These are phyloP conservation scores for Arxiozyma slooffiae DNA, from an alignment of 1,139 yeast species.

Conservation along the genomic window DNA sequence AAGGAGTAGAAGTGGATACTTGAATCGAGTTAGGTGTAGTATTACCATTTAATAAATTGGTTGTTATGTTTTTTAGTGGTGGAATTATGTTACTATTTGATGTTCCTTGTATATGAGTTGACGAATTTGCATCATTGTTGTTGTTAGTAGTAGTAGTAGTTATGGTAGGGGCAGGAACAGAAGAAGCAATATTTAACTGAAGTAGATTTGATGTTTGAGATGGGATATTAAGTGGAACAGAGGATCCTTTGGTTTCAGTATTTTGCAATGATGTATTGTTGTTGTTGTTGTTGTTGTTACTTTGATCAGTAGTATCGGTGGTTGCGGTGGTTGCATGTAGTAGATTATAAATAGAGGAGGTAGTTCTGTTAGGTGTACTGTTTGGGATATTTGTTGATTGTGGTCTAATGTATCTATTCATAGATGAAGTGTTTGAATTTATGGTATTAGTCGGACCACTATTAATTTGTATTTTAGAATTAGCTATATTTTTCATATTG, in stretches of 20 bases:
- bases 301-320: no score
- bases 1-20: background rate
- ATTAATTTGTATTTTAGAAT: background rate
- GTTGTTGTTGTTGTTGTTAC: background rate
- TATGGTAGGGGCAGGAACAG: background rate
- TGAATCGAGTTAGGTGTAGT: background rate
- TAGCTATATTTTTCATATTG: background rate
- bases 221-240: background rate
- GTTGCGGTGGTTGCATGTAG: slow-evolving; percentile 5
- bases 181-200: background rate
- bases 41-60: background rate
- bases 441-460: background rate
- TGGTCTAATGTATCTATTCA: background rate
- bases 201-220: background rate
- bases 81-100: background rate
- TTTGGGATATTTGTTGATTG: background rate
- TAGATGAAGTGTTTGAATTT: background rate
- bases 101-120: background rate
- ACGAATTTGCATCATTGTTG: no score
- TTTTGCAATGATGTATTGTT: background rate
- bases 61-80: background rate
- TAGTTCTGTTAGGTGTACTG: slow-evolving; percentile 5
- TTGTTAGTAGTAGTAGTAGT: no score
- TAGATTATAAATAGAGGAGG: slow-evolving; percentile 11
- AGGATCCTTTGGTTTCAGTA: background rate